A percentile compares a stretch with the other conserved stretches of the same genome.
Evolutionary conservation across 1,139 yeast genomes (phyloP).

Genomic region (Pneumocystis sp.): DNA sequence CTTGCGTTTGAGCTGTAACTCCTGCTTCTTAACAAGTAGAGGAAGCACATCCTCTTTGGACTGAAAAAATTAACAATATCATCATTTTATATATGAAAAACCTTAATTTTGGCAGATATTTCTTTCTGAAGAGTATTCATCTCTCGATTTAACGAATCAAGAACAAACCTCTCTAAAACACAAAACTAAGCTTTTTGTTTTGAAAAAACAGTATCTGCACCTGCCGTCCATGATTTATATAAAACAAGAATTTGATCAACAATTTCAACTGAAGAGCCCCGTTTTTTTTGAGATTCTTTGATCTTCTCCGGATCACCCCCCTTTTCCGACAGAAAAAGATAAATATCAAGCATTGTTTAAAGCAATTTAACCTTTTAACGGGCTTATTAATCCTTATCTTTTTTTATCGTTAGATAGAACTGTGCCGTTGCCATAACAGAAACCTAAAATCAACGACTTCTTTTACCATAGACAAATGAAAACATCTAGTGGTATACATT

Average conservation of each 20-base stretch:
- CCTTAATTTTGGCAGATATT: conserved; percentile 77
- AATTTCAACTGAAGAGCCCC: conserved; percentile 86
- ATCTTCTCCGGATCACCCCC: conserved; percentile 91
- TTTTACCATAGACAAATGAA: not conserved
- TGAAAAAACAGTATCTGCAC: conserved; percentile 13
- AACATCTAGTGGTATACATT: not conserved
- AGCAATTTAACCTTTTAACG: not conserved
- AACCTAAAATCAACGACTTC: not conserved
- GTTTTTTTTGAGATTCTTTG: conserved; percentile 76
- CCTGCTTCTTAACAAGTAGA: conserved; percentile 65
- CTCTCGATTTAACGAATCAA: conserved; percentile 78
- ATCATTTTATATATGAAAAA: not conserved
- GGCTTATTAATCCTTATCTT: not conserved
- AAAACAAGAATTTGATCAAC: conserved; percentile 89
- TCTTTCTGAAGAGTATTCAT: conserved; percentile 81
- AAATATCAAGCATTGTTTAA: conserved; percentile 65
- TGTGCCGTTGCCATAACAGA: not conserved
- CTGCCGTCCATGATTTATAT: conserved; percentile 83
- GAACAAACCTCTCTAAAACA: conserved; percentile 53
- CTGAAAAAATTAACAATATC: conserved; percentile 5
- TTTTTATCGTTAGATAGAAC: not conserved
- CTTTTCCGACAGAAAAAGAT: conserved; percentile 81
- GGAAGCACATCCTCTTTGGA: conserved; percentile 88
- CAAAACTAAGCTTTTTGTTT: conserved; percentile 1
- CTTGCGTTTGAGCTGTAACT: conserved; percentile 54